Conservation (phyloP, 768 basidiomycete genomes). For the Clathrus columnatus region DNA sequence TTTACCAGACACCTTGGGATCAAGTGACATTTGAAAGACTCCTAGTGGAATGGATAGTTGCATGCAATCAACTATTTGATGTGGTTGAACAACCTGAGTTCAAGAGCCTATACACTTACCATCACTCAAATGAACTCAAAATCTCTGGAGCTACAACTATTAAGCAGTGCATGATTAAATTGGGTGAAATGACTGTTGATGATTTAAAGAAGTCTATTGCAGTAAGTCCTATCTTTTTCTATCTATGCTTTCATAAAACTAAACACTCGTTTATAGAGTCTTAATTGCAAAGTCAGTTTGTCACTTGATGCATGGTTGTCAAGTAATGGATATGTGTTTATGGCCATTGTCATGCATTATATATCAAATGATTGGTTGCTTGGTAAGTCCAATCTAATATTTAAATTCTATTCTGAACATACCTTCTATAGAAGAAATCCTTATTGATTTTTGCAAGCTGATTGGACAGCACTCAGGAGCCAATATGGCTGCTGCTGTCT, state of each 20-base stretch:
- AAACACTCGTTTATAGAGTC: constrained; percentile 14
- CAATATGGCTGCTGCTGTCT: background rate
- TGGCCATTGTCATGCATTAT: constrained; percentile 21
- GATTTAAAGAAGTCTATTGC: constrained; percentile 11
- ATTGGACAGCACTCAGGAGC: background rate
- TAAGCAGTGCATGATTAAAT: constrained; percentile 11
- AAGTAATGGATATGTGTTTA: constrained; percentile 20
- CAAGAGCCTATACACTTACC: constrained; percentile 12
- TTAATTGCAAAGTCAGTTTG: constrained; percentile 14
- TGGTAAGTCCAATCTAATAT: constrained; percentile 12
- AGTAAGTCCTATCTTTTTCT: constrained; percentile 9
- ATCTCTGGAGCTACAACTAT: constrained; percentile 10
- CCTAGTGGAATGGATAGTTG: constrained; percentile 13
- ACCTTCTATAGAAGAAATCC: too few relatives aligned
- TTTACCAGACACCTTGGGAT: constrained; percentile 11
- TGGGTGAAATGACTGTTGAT: constrained; percentile 11
- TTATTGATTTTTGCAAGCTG: background rate
- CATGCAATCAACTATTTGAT: constrained; percentile 17
- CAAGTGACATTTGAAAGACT: constrained; percentile 10
- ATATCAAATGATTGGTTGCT: constrained; percentile 17
- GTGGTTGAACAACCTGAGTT: constrained; percentile 17
- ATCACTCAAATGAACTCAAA: constrained; percentile 8
- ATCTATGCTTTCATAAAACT: too few relatives aligned
- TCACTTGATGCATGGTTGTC: constrained; percentile 22
- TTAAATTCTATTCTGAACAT: constrained; percentile 4